Evolutionary conservation across 257 asterid species (phyloP), one percentile per base, ranked within the genome.

Genomic region (Ballota nigra): DNA sequence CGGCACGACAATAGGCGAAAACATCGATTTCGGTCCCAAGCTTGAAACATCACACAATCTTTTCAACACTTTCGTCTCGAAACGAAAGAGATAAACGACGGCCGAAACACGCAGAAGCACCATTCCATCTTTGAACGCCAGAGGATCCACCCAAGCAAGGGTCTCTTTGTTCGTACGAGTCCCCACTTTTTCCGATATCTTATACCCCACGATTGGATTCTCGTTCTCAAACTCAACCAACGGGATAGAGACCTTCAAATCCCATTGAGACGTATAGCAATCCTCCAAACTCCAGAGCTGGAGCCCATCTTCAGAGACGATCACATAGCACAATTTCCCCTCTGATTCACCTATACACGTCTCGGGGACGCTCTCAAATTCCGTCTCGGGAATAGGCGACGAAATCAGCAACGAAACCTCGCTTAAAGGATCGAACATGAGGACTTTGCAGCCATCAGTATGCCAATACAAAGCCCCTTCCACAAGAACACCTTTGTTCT

Each of bases 301-400:
- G 15, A 92, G 75, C 7, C 96, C 92, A 8, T 83, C 28, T 33
- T 79, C 82, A 0, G 86, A 85, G 43, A 87, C 26, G 20, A 83
- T 49, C 53, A 82, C 88, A 15, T 69, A 86, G 41, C 73, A 69
- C 11, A 89, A 70, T 61, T 66, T 73, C 29, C 85, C 90, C 36
- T 69, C 24, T 0, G 83, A 85, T 75, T 86, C 97, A 19, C 96
- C 97, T 43, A 92, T 76, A 62, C 96, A 92, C 82, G 81, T 81
- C 49, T 82, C 82, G 0, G 85, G 90, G 13, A 66, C 29, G 20
- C 59, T 19, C 2, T 16, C 23, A 65, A 89, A 77, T 11, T 74
- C 70, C 0, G 63, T 38, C 6, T 33, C 56, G 2, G 93, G 92
- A 8, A 89, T 34, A 8, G 96, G 98, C 11, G 73, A 60, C 1